Percentiles rank a stretch among this genome's conserved stretches.
phyloP scores from a whole-genome alignment of 2,329 filamentous ascomycete species.

The Hymenoscyphus repandus region DNA sequence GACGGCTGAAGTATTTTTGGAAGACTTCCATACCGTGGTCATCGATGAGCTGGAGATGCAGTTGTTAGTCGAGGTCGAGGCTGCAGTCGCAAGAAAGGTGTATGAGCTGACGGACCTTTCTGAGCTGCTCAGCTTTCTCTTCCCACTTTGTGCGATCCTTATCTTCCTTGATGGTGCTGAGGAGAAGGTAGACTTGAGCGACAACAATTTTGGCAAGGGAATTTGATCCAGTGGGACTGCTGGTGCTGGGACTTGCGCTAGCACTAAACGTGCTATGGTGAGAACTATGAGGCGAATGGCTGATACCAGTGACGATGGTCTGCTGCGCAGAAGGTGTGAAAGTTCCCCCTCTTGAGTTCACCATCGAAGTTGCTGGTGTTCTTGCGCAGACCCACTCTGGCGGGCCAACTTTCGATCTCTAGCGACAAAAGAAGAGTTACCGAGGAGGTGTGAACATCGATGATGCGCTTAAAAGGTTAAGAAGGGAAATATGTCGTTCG shows the following conservation, averaged over 20 bases:
- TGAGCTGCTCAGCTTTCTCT: conserved; percentile 82
- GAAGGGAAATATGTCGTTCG: not conserved
- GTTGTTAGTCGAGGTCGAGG: not conserved
- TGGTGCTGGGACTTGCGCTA: conserved; percentile 32
- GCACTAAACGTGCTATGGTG: conserved; percentile 41
- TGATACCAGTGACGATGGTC: conserved; percentile 32
- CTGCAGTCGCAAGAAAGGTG: not conserved
- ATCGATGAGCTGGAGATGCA: conserved; percentile 68
- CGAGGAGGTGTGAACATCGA: conserved; percentile 28
- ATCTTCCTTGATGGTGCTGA: conserved; percentile 93
- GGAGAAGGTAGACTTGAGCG: conserved; percentile 88
- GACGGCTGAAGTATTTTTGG: conserved; percentile 87
- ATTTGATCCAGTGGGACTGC: conserved; percentile 42
- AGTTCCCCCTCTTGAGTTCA: conserved; percentile 33
- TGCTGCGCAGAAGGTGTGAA: conserved; percentile 34
- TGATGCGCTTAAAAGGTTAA: conserved; percentile 6
- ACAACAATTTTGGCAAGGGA: conserved; percentile 89
- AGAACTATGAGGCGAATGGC: conserved; percentile 36
- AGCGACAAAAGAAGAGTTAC: conserved; percentile 30
- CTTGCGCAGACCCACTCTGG: conserved; percentile 31
- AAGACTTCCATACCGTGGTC: conserved; percentile 99
- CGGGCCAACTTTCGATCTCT: conserved; percentile 32
- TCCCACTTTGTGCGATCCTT: conserved; percentile 91
- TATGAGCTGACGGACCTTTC: conserved; percentile 59
- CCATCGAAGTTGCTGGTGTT: conserved; percentile 33